These are phyloP conservation scores for Penicillium sp. DNA, from an alignment of 2,329 filamentous ascomycete genomes.

Conservation along the genomic window DNA sequence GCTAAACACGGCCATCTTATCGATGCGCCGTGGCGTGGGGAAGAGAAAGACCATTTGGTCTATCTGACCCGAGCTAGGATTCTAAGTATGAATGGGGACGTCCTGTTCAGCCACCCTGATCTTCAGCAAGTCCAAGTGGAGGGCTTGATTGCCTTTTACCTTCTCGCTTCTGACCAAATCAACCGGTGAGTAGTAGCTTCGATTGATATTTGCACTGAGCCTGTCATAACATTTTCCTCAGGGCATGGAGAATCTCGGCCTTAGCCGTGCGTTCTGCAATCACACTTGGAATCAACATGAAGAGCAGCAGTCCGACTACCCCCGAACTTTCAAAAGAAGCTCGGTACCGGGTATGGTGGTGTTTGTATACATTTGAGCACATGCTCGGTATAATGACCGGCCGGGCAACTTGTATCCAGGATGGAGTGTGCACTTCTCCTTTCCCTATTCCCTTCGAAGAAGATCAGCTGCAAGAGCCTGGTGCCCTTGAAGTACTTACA, in stretches of 20 bases:
- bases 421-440: conserved; percentile 45
- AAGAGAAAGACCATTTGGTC: conserved; percentile 45
- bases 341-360: conserved; percentile 50
- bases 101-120: conserved; percentile 46
- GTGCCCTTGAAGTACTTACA: conserved; percentile 35
- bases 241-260: conserved; percentile 45
- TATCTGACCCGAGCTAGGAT: conserved; percentile 47
- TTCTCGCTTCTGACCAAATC: conserved; percentile 45
- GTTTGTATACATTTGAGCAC: conserved; percentile 46
- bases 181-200: conserved; percentile 37
- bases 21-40: conserved; percentile 43
- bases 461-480: conserved; percentile 37
- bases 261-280: conserved; percentile 45
- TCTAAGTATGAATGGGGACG: conserved; percentile 44
- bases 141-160: conserved; percentile 45
- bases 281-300: conserved; percentile 47
- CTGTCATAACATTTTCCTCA: conserved; percentile 16
- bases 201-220: neutral
- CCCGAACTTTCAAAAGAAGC: conserved; percentile 44
- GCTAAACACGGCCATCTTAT: conserved; percentile 45
- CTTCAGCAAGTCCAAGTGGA: conserved; percentile 49
- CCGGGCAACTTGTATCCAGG: conserved; percentile 43
- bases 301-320: conserved; percentile 40
- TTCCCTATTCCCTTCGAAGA: conserved; percentile 45
- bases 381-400: conserved; percentile 49